These are phyloP conservation scores for Cordyceps militaris DNA, from an alignment of 2,329 filamentous ascomycete genomes.

Conservation along the genomic window DNA sequence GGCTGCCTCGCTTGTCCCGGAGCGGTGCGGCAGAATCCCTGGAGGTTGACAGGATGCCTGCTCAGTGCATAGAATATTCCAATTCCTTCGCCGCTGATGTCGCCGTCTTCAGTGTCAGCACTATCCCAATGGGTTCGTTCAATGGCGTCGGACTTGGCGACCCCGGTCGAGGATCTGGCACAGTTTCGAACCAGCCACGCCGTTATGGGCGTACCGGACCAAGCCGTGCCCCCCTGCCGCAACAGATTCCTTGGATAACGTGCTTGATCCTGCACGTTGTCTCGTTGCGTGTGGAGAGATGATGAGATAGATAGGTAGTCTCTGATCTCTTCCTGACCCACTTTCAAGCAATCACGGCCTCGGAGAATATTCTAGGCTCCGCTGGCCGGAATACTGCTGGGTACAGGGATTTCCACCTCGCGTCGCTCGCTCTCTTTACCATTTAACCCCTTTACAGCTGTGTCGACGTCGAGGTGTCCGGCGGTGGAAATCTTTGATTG, in stretches of 20 bases:
- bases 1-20: background rate
- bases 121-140: background rate
- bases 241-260: constrained; percentile 5
- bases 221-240: background rate
- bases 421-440: too few relatives aligned
- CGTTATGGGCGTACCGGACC: background rate
- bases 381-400: background rate
- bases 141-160: background rate
- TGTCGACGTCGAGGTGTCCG: constrained; percentile 9
- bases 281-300: background rate
- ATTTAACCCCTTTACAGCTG: constrained; percentile 13
- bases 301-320: constrained; percentile 11
- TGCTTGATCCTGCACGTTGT: constrained; percentile 4
- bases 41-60: background rate
- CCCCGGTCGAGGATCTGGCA: background rate
- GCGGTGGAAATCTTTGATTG: constrained; percentile 10
- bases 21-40: background rate
- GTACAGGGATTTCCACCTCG: constrained; percentile 2
- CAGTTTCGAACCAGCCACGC: background rate
- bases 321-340: constrained; percentile 8
- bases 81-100: background rate
- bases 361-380: background rate
- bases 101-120: background rate
- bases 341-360: constrained; percentile 10
- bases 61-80: background rate